These are phyloP conservation scores for Ustulina deusta DNA, from an alignment of 2,329 filamentous ascomycete genomes.

Conservation along the genomic window DNA sequence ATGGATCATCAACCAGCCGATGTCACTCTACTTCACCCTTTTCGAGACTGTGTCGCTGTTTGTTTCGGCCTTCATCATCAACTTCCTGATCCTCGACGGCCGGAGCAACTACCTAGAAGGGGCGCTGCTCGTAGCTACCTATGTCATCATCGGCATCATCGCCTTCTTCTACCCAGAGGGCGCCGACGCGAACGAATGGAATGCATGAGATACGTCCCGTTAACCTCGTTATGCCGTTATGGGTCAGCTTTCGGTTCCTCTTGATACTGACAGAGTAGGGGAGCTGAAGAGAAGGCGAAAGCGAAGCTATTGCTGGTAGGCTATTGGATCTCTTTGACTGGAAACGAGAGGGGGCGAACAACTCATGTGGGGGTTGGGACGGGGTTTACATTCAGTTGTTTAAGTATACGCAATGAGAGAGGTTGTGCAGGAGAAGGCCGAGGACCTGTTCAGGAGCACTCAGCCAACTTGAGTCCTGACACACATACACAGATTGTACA, in stretches of 20 bases:
- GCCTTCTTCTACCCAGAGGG: conserved; percentile 74
- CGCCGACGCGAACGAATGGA: conserved; percentile 58
- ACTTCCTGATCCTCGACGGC: conserved; percentile 87
- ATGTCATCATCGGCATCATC: conserved; percentile 74
- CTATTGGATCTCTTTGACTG: neutral
- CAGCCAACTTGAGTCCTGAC: conserved; percentile 38
- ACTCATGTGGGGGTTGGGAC: neutral
- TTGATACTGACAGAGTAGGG: neutral
- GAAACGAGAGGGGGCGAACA: neutral
- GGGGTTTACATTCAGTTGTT: neutral
- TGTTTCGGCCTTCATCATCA: conserved; percentile 85
- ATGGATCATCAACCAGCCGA: conserved; percentile 76
- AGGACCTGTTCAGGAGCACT: conserved; percentile 11
- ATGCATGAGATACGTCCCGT: conserved; percentile 39
- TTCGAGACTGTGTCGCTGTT: conserved; percentile 92
- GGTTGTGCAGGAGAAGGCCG: neutral
- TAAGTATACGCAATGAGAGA: neutral
- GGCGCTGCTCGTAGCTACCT: conserved; percentile 73
- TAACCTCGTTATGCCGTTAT: conserved; percentile 3
- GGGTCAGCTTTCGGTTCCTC: neutral
- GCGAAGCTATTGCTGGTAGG: neutral
- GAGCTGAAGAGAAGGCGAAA: neutral
- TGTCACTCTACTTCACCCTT: conserved; percentile 86
- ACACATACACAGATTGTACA: conserved; percentile 18
- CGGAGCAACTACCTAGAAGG: conserved; percentile 90